A percentile compares a stretch with the other conserved stretches of the same genome.
These are phyloP conservation scores for Xylaria sp. DNA, from an alignment of 2,329 filamentous ascomycete genomes.

Conservation along the genomic window DNA sequence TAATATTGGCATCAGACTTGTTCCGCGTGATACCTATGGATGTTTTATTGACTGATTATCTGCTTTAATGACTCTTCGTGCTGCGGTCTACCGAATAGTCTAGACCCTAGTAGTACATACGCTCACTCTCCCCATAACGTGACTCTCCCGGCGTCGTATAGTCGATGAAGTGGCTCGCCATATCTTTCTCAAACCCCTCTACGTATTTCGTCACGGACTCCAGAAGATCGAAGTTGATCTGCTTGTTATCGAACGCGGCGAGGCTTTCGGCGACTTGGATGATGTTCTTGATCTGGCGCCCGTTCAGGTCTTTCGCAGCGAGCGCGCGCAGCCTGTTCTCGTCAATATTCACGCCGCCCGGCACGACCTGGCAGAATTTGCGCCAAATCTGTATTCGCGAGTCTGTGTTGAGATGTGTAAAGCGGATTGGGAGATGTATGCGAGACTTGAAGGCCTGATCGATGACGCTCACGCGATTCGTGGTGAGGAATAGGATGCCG, in stretches of 20 bases:
- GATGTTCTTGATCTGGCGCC: conserved; percentile 34
- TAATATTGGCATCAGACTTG: too few species aligned
- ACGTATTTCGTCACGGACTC: conserved; percentile 31
- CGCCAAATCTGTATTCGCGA: conserved; percentile 28
- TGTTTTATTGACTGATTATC: too few species aligned
- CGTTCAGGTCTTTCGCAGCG: conserved; percentile 28
- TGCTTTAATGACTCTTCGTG: too few species aligned
- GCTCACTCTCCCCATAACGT: too few species aligned
- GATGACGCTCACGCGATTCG: conserved; percentile 22
- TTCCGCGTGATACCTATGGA: too few species aligned
- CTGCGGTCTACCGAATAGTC: too few species aligned
- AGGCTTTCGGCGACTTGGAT: conserved; percentile 31
- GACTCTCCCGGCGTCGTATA: too few species aligned
- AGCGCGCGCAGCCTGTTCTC: conserved; percentile 19
- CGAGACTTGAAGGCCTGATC: conserved; percentile 24
- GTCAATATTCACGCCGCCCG: conserved; percentile 22
- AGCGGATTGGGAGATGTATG: conserved; percentile 26
- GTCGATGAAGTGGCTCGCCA: too few species aligned
- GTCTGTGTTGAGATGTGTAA: conserved; percentile 16
- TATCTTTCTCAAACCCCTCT: conserved; percentile 29
- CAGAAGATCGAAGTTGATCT: conserved; percentile 28
- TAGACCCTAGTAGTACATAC: too few species aligned
- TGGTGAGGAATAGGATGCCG: conserved; percentile 25
- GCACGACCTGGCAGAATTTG: conserved; percentile 26
- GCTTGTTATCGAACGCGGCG: conserved; percentile 30